Base-by-base conservation (phyloP, 768 basidiomycete species). In the Serendipita sp. region DNA sequence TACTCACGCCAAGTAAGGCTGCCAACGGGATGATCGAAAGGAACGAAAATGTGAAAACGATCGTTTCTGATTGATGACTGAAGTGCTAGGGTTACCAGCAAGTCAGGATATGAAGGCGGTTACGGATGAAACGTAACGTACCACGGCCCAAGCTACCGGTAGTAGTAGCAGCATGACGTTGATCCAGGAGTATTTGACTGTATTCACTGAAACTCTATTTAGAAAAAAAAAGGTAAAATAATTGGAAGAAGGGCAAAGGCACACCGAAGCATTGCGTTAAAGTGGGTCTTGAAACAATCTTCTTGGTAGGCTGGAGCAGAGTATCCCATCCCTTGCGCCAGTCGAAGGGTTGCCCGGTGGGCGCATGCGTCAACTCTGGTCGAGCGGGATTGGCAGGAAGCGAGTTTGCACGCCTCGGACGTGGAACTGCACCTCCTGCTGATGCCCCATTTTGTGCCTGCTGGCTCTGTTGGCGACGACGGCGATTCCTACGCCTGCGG, bases 1-100 rank as follows among this genome's bases (percentile, higher is more conserved):
- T 23, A 23, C 48, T 18, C 30, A 51, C 48, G 2, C 79, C 80
- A 35, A 81, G 74, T 35, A 81, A 70, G 11, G 78, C 80, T 34
- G 80, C 80, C 44, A 82, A 75, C 1, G 80, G 81, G 52, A 82
- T 74, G 69, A 81, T 79, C 3, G 77, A 77, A 44, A 83, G 74
- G 66, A 77, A 75, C 3, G 78, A 79, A 65, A 78, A 78, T 34
- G 79, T 68, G 70, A 81, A 83, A 63, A 78, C 73, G 63, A 78
- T 71, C 1, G 79, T 80, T 32, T 78, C 74, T 47, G 73, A 76
- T 66, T 78, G 76, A 66, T 80, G 75, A 18, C 75, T 75, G 66
- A 73, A 78, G 67, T 80, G 76, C 60, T 60, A 60, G 18, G 18
- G 34, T 32, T 30, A 35, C 34, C 1, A 18, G n/a, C n/a, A 23